Conservation (phyloP, 2,329 filamentous ascomycete genomes). For the Penicillium thymicola region DNA sequence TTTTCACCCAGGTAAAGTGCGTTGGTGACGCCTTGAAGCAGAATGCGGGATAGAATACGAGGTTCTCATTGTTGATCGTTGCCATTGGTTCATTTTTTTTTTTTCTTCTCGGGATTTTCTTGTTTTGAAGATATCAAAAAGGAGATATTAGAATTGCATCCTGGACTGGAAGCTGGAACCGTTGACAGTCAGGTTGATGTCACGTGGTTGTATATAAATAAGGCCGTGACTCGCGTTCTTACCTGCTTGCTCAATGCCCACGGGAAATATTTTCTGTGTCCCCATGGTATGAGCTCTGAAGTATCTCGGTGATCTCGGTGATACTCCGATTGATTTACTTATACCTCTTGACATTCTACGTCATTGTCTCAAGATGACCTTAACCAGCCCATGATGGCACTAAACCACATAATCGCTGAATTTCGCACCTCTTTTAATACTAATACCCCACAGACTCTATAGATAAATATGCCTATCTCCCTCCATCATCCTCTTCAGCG, state of each 20-base stretch:
- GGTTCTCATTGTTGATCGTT: constrained; percentile 22
- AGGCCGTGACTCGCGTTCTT: neutral
- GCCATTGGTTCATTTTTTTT: constrained; percentile 27
- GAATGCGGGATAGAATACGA: constrained; percentile 55
- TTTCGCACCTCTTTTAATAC: neutral
- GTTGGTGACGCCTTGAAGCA: constrained; percentile 61
- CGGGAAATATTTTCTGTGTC: neutral
- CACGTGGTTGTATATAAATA: constrained; percentile 3
- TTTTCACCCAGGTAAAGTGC: constrained; percentile 61
- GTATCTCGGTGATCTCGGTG: neutral
- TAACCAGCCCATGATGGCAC: neutral
- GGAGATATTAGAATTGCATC: neutral
- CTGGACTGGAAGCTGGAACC: neutral
- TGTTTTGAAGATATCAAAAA: neutral
- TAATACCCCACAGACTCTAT: neutral
- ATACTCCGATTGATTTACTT: neutral
- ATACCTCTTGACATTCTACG: neutral
- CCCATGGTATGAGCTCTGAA: neutral
- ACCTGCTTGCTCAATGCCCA: neutral
- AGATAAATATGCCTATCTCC: constrained; percentile 19
- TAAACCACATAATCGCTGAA: neutral
- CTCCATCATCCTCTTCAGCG: constrained; percentile 50
- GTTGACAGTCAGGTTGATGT: neutral
- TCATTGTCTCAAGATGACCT: neutral
- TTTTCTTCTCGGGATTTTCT: constrained; percentile 7